A percentile compares a stretch with the other conserved stretches of the same genome.
These are phyloP conservation scores for Cystoderma amianthinum DNA, from an alignment of 768 basidiomycete species.

Conservation along the genomic window DNA sequence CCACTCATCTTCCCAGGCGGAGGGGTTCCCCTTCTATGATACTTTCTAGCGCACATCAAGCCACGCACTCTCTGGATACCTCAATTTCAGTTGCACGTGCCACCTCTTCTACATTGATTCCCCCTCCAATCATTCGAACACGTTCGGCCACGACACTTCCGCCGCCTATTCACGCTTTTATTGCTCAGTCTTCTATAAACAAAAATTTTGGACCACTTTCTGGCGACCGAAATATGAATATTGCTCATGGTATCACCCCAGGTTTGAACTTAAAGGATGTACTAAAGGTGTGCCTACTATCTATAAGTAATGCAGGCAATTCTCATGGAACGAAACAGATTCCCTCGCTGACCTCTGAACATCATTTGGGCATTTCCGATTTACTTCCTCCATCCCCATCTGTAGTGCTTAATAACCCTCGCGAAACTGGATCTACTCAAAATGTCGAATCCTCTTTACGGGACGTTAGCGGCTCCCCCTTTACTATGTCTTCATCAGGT, in stretches of 20 bases:
- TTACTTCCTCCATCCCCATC: conserved; percentile 72
- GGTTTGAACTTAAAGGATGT: conserved; percentile 57
- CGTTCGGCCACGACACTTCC: conserved; percentile 37
- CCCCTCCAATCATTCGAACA: conserved; percentile 29
- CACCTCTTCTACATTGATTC: conserved; percentile 12
- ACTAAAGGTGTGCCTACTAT: conserved; percentile 44
- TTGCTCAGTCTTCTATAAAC: not conserved
- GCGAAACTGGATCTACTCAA: conserved; percentile 18
- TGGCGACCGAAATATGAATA: conserved; percentile 43
- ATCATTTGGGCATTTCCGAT: conserved; percentile 62
- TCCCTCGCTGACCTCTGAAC: conserved; percentile 61
- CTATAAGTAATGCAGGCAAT: not conserved
- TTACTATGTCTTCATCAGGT: not conserved
- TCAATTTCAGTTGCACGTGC: conserved; percentile 21
- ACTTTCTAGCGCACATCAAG: conserved; percentile 33
- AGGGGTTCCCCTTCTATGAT: not conserved
- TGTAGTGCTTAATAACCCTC: conserved; percentile 22
- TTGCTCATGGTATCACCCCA: conserved; percentile 30
- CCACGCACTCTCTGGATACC: conserved; percentile 50
- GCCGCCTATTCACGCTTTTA: conserved; percentile 8
- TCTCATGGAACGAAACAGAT: conserved; percentile 31
- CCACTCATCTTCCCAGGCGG: not conserved
- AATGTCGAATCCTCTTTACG: not conserved
- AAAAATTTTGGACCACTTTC: conserved; percentile 5
- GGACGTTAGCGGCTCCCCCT: not conserved